Base-by-base conservation (phyloP, 768 basidiomycete species). In the Kwoniella sp. region DNA sequence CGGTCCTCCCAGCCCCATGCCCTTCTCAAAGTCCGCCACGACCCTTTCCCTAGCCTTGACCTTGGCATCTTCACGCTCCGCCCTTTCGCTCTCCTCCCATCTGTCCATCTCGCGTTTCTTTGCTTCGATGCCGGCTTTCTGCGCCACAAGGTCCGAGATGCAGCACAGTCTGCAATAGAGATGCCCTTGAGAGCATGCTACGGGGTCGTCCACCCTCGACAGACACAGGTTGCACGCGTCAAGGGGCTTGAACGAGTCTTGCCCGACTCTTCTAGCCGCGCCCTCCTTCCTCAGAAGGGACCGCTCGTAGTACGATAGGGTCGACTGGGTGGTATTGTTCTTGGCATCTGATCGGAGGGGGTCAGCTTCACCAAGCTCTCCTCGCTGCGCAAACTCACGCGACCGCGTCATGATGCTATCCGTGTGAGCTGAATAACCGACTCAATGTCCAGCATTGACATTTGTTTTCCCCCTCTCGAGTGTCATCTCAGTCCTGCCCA, bases 81-180 rank as follows among this genome's bases (percentile, higher is more conserved):
- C 83, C 63, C 88, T 87, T n/a, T 84, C 86, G 56, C 91, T 87
- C 47, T 78, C 80, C 70, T 82, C 85, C 67, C 90, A 77, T 0
- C 79, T 77, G 51, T 87, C 87, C 26, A 98, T 76, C 50, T 82
- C 81, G 14, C 80, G 81, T 69, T 91, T 89, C 74, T 95, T 89
- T n/a, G 81, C 79, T 75, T 93, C 91, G 59, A 98, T 91, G 57
- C 88, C 86, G 60, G 85, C 86, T 76, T 90, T 92, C 78, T 98
- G 95, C 23, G 63, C 57, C 15, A 75, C 59, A 10, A 75, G 81
- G 67, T 92, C 88, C 1, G 85, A 82, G 54, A 91, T 83, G 22
- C 86, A 85, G 65, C 95, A 98, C 76, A 96, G 93, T 70, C 87
- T 89, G 80, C 95, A 99, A 73, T 90, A 98, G 20, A 98, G 62